Percentiles rank a stretch among this genome's conserved stretches.
Evolutionary conservation across 106 monocot genomes (phyloP).

Genomic region (Posidonia australis): DNA sequence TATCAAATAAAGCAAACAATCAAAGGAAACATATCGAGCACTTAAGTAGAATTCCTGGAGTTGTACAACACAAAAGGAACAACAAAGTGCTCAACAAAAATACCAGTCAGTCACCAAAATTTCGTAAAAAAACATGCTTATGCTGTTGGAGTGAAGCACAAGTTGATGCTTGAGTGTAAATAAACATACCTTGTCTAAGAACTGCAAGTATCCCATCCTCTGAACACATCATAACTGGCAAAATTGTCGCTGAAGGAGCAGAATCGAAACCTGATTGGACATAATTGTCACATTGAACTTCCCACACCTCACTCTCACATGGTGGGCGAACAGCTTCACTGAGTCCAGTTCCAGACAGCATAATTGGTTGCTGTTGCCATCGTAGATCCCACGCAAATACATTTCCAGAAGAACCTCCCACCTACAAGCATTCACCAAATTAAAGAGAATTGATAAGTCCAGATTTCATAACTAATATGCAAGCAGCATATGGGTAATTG

Average conservation of each 20-base stretch:
- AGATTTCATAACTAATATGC: not conserved
- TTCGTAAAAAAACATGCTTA: not conserved
- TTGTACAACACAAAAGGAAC: no score
- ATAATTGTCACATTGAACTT: slow-evolving; percentile 71
- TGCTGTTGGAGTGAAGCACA: not conserved
- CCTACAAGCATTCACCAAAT: slow-evolving; percentile 38
- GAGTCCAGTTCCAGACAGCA: slow-evolving; percentile 49
- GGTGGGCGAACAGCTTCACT: slow-evolving; percentile 25
- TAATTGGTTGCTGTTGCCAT: slow-evolving; percentile 69
- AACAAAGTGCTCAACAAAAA: not conserved
- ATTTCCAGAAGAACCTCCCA: slow-evolving; percentile 77
- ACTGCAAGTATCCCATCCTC: slow-evolving; percentile 88
- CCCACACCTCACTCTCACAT: slow-evolving; percentile 93
- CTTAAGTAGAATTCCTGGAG: no score
- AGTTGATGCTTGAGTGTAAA: not conserved
- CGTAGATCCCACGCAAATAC: slow-evolving; percentile 95
- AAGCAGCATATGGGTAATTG: no score
- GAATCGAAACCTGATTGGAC: slow-evolving; percentile 32
- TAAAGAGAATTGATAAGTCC: not conserved
- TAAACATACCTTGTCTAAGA: slow-evolving; percentile 61
- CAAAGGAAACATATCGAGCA: no score
- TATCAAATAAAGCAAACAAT: no score
- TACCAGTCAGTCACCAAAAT: not conserved
- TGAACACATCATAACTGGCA: slow-evolving; percentile 85
- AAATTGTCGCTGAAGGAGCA: slow-evolving; percentile 37